A percentile compares a stretch with the other conserved stretches of the same genome.
These are phyloP conservation scores for Fraxinus sp. DNA, from an alignment of 305 asterid genomes.

Conservation along the genomic window DNA sequence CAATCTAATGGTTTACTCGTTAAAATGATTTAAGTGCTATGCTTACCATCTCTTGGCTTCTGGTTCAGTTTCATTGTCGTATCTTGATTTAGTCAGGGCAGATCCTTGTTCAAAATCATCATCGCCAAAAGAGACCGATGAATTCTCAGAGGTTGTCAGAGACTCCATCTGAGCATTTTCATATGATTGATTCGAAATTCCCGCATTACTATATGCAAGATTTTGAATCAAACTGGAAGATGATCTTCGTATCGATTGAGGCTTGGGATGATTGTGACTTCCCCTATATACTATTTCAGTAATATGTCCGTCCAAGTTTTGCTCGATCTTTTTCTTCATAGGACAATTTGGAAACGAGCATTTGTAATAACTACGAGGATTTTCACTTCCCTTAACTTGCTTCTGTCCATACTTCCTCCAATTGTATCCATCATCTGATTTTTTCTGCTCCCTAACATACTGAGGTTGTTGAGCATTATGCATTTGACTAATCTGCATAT, in stretches of 20 bases:
- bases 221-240: slow-evolving; percentile 50
- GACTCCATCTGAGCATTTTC: slow-evolving; percentile 43
- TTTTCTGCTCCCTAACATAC: slow-evolving; percentile 56
- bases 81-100: slow-evolving; percentile 57
- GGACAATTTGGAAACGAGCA: slow-evolving; percentile 52
- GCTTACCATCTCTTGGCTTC: slow-evolving; percentile 78
- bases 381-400: slow-evolving; percentile 54
- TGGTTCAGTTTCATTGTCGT: slow-evolving; percentile 65
- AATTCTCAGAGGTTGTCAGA: slow-evolving; percentile 49
- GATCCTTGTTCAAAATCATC: slow-evolving; percentile 77
- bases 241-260: slow-evolving; percentile 41
- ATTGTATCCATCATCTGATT: slow-evolving; percentile 55
- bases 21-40: background rate
- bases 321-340: slow-evolving; percentile 54
- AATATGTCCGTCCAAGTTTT: slow-evolving; percentile 44
- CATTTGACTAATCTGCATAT: slow-evolving; percentile 20
- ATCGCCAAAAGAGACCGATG: slow-evolving; percentile 74
- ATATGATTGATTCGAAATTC: slow-evolving; percentile 34
- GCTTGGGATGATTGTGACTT: slow-evolving; percentile 49
- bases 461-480: slow-evolving; percentile 45
- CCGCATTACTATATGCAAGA: slow-evolving; percentile 28
- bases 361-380: slow-evolving; percentile 62
- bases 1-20: background rate
- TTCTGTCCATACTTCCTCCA: slow-evolving; percentile 65
- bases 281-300: slow-evolving; percentile 58